A percentile compares a stretch with the other conserved stretches of the same genome.
phyloP scores from a whole-genome alignment of 768 basidiomycete genomes.

The Termitomyces sp. region DNA sequence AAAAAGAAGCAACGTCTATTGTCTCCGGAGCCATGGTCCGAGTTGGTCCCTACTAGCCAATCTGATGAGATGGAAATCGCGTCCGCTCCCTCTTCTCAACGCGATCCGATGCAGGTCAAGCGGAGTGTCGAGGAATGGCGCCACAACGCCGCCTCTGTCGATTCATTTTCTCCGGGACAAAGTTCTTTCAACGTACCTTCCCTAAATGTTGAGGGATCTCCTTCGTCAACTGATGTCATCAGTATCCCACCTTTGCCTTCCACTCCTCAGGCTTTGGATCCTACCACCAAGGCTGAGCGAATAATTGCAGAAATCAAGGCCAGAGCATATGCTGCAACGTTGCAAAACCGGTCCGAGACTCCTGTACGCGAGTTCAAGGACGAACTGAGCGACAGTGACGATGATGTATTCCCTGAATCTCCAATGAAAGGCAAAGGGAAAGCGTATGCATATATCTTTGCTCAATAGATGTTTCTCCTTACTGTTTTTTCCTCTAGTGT shows the following conservation, averaged over 20 bases:
- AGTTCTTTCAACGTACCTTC: conserved; percentile 8
- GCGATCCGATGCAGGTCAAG: conserved; percentile 25
- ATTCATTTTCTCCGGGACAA: conserved; percentile 7
- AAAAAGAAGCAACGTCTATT: conserved; percentile 38
- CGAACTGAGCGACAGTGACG: conserved; percentile 52
- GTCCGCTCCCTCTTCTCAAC: conserved; percentile 20
- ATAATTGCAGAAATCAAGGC: conserved; percentile 66
- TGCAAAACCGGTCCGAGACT: conserved; percentile 41
- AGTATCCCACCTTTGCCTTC: conserved; percentile 18
- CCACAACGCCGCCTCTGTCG: conserved; percentile 22
- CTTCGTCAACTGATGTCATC: conserved; percentile 19
- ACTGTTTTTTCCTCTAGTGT: not conserved
- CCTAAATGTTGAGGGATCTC: conserved; percentile 8
- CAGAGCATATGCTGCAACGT: conserved; percentile 45
- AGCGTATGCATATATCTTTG: conserved; percentile 2
- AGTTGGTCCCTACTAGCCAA: conserved; percentile 60
- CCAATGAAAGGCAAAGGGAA: conserved; percentile 13
- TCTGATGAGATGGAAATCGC: conserved; percentile 61
- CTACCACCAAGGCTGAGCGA: conserved; percentile 45
- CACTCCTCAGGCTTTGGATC: conserved; percentile 32
- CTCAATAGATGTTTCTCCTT: not conserved
- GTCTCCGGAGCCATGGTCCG: conserved; percentile 21
- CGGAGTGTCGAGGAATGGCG: conserved; percentile 44
- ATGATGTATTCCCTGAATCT: conserved; percentile 27
- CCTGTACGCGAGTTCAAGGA: conserved; percentile 33